Percentiles rank a stretch among this genome's conserved stretches.
Evolutionary conservation across 257 asterid genomes (phyloP).

Genomic region (Paulownia fortunei): DNA sequence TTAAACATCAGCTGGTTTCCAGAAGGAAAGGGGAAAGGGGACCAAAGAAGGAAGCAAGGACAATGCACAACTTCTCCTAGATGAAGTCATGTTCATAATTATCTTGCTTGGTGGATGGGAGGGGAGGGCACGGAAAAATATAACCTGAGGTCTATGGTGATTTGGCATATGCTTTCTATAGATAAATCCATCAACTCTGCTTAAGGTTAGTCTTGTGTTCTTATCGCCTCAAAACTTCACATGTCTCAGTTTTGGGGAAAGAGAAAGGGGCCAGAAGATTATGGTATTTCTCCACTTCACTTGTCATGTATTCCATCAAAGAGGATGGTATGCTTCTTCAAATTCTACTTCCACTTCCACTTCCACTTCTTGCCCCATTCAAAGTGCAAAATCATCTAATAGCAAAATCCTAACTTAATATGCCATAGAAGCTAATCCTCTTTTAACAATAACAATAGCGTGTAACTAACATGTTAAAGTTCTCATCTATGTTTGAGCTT

Average conservation of each 20-base stretch:
- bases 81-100: background rate
- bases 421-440: conserved; percentile 3
- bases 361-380: conserved; percentile 7
- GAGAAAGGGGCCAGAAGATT: background rate
- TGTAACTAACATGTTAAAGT: background rate
- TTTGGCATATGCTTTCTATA: background rate
- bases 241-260: background rate
- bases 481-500: conserved; percentile 2
- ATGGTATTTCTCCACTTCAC: background rate
- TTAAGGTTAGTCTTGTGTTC: background rate
- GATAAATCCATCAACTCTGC: background rate
- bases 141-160: background rate
- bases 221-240: background rate
- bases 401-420: background rate
- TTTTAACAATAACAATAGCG: background rate
- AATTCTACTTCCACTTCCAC: background rate
- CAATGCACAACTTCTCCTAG: background rate
- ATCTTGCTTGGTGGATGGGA: background rate
- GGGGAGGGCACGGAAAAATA: background rate
- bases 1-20: background rate
- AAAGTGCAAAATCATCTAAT: conserved; percentile 24
- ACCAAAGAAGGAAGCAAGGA: background rate
- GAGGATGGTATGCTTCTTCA: background rate
- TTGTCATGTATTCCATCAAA: background rate
- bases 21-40: background rate